A percentile compares a stretch with the other conserved stretches of the same genome.
Evolutionary conservation across 805 yeast species (phyloP).

Genomic region (Teunomyces aglyptinius): DNA sequence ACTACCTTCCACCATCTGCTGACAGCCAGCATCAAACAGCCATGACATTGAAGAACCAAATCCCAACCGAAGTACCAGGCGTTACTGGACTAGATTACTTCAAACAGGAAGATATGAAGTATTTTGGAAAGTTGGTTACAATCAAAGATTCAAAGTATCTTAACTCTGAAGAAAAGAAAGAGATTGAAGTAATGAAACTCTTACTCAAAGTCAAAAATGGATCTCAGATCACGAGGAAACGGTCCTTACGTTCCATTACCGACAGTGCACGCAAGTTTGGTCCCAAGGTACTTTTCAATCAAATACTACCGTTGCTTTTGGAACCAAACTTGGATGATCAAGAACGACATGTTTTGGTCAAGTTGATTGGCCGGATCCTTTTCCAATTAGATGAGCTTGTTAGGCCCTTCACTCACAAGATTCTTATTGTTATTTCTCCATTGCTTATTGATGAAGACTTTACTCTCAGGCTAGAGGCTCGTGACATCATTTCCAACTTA

Average conservation of each 20-base stretch:
- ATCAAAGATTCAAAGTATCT: conserved; percentile 33
- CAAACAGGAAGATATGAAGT: conserved; percentile 67
- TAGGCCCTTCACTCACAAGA: conserved; percentile 70
- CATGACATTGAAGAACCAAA: conserved; percentile 23
- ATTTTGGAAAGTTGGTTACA: conserved; percentile 58
- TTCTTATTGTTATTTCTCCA: conserved; percentile 75
- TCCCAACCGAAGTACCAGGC: conserved; percentile 61
- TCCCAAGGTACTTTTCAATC: conserved; percentile 63
- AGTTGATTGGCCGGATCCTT: conserved; percentile 67
- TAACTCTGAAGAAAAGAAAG: conserved; percentile 54
- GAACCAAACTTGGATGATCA: conserved; percentile 74
- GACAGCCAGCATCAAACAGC: conserved; percentile 20
- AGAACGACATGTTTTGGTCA: conserved; percentile 80
- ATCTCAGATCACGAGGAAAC: conserved; percentile 61
- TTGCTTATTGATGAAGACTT: conserved; percentile 75
- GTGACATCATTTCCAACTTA: conserved; percentile 71
- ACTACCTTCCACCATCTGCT: conserved; percentile 53
- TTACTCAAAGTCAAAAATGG: conserved; percentile 79
- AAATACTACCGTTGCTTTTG: conserved; percentile 70
- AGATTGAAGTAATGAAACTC: conserved; percentile 58
- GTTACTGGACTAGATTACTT: conserved; percentile 64
- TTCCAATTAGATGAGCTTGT: conserved; percentile 62
- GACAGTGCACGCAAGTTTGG: conserved; percentile 67
- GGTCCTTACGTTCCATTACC: conserved; percentile 63
- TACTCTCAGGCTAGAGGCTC: conserved; percentile 71